These are phyloP conservation scores for Drechslerella coelobrocha DNA, from an alignment of 2,329 filamentous ascomycete species.

Conservation along the genomic window DNA sequence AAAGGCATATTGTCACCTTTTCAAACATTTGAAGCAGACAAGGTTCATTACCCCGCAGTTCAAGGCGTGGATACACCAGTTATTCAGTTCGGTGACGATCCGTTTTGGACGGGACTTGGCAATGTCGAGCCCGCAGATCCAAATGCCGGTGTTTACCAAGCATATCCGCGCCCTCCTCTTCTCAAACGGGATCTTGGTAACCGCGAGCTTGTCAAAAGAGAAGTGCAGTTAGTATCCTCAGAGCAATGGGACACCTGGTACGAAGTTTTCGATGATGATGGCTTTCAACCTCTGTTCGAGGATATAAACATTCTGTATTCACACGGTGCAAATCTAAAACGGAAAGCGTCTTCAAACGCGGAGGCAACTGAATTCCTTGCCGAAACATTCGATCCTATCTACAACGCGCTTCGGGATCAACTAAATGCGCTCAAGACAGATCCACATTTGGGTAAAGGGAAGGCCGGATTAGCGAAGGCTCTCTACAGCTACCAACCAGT, in stretches of 20 bases:
- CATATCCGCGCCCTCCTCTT: too few species aligned
- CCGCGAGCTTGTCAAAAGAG: not conserved
- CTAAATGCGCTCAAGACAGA: not conserved
- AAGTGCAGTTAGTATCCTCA: not conserved
- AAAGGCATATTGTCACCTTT: too few species aligned
- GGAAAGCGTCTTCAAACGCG: not conserved
- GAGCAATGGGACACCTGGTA: conserved; percentile 30
- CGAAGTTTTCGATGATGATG: conserved; percentile 2
- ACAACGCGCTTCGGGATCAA: conserved; percentile 8
- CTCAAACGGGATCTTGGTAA: not conserved
- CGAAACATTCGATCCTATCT: conserved; percentile 13
- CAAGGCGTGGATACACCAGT: too few species aligned
- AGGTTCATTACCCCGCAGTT: too few species aligned
- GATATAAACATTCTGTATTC: conserved; percentile 6
- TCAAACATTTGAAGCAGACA: too few species aligned
- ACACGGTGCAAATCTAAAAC: conserved; percentile 3
- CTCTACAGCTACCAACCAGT: conserved; percentile 13
- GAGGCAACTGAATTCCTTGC: conserved; percentile 17
- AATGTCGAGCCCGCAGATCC: too few species aligned
- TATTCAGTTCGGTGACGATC: too few species aligned
- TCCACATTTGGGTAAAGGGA: too few species aligned
- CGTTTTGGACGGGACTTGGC: too few species aligned
- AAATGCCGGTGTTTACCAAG: too few species aligned
- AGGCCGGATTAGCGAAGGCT: conserved; percentile 8
- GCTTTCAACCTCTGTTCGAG: conserved; percentile 15